phyloP scores from a whole-genome alignment of 2,329 filamentous ascomycete species.

The Hortaea werneckii region DNA sequence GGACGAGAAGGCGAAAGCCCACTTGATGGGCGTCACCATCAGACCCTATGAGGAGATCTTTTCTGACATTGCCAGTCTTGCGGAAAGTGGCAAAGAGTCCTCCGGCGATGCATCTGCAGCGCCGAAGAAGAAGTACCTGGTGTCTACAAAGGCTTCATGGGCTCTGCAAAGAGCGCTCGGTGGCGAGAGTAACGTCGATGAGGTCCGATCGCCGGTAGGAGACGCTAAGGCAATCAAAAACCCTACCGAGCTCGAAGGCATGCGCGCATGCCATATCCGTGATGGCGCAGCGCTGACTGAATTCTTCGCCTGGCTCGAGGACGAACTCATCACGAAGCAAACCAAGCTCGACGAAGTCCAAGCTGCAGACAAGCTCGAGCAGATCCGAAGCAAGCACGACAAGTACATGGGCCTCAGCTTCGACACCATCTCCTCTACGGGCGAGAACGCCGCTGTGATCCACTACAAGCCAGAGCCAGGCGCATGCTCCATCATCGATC shows the following conservation, averaged over 20 bases:
- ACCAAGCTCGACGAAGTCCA: conserved; percentile 73
- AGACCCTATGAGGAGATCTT: conserved; percentile 79
- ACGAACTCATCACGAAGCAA: conserved; percentile 68
- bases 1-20: conserved; percentile 53
- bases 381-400: conserved; percentile 57
- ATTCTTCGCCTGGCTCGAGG: conserved; percentile 94
- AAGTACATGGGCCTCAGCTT: conserved; percentile 87
- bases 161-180: conserved; percentile 78
- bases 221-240: conserved; percentile 96
- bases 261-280: conserved; percentile 86
- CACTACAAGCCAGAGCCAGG: conserved; percentile 87
- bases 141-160: conserved; percentile 89
- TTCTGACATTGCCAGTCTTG: conserved; percentile 59
- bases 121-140: conserved; percentile 57
- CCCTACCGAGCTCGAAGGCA: conserved; percentile 75
- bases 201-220: conserved; percentile 73
- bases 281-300: conserved; percentile 85
- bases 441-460: conserved; percentile 85
- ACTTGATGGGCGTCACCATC: conserved; percentile 63
- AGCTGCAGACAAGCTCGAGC: conserved; percentile 83
- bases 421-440: conserved; percentile 90
- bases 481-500: conserved; percentile 73
- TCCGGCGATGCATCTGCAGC: conserved; percentile 18
- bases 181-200: conserved; percentile 75
- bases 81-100: conserved; percentile 27